phyloP scores from a whole-genome alignment of 2,329 filamentous ascomycete species.

The Epichloe elymi region DNA sequence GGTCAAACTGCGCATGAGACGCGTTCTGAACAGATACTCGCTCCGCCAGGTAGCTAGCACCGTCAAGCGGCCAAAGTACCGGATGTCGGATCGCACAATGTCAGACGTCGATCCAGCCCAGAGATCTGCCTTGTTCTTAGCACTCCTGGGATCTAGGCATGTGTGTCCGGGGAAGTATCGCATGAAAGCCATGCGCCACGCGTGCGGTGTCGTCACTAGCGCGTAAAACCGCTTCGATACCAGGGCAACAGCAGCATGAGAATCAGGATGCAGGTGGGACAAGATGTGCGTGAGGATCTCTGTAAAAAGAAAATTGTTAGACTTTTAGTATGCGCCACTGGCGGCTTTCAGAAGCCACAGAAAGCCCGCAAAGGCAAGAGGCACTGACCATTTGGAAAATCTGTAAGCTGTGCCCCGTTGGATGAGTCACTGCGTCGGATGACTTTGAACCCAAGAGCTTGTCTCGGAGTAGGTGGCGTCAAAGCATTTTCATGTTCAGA shows the following conservation, averaged over 20 bases:
- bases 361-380: not conserved
- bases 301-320: constrained; percentile 22
- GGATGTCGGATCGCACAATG: constrained; percentile 54
- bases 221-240: constrained; percentile 80
- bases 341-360: not conserved
- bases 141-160: constrained; percentile 17
- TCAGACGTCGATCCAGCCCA: constrained; percentile 36
- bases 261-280: constrained; percentile 77
- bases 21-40: constrained; percentile 82
- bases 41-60: constrained; percentile 85
- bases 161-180: constrained; percentile 74
- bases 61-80: constrained; percentile 72
- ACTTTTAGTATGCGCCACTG: not conserved
- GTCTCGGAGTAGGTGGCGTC: constrained; percentile 31
- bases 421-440: constrained; percentile 31
- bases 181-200: constrained; percentile 85
- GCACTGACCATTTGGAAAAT: constrained; percentile 70
- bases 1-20: constrained; percentile 66
- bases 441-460: constrained; percentile 42
- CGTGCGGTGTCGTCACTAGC: constrained; percentile 80
- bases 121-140: constrained; percentile 22
- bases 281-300: constrained; percentile 87
- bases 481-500: constrained; percentile 49
- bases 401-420: constrained; percentile 30
- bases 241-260: constrained; percentile 67